Percentiles rank a stretch among this genome's conserved stretches.
These are phyloP conservation scores for Diospyros lotus DNA, from an alignment of 148 eudicot species.

Conservation along the genomic window DNA sequence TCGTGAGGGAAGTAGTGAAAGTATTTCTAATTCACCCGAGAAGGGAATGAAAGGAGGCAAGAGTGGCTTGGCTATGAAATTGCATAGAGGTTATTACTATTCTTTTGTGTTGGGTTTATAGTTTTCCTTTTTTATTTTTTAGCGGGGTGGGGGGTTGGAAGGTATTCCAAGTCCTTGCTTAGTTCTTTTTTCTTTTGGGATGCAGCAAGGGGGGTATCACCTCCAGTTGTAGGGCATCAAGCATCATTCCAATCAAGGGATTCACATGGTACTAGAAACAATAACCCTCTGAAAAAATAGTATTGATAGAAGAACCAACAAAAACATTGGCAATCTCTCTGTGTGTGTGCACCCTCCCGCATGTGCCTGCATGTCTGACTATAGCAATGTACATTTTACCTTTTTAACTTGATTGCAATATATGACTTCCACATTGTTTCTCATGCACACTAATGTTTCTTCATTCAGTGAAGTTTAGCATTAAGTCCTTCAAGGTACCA, in stretches of 20 bases:
- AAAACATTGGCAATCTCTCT: not conserved
- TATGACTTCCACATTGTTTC: constrained; percentile 10
- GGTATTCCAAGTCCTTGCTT: not conserved
- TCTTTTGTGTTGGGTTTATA: not conserved
- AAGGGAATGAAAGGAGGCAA: constrained; percentile 39
- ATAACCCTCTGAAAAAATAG: not conserved
- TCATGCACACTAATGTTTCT: constrained; percentile 19
- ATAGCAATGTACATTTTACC: too few relatives aligned
- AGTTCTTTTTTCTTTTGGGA: not conserved
- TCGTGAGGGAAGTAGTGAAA: constrained; percentile 70
- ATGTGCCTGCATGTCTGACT: not conserved
- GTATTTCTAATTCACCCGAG: constrained; percentile 73
- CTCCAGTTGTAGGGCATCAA: constrained; percentile 42
- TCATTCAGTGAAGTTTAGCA: constrained; percentile 84
- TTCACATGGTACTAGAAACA: constrained; percentile 45
- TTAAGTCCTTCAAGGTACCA: constrained; percentile 90
- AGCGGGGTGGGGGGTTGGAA: too few relatives aligned
- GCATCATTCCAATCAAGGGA: constrained; percentile 42
- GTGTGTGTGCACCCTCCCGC: not conserved
- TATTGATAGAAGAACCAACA: not conserved
- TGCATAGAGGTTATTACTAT: constrained; percentile 46
- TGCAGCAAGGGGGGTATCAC: constrained; percentile 48
- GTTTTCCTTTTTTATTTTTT: not conserved
- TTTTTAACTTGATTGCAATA: constrained; percentile 3
- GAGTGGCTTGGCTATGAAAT: constrained; percentile 32